phyloP scores from a whole-genome alignment of 768 basidiomycete genomes.

The Trametes coccinea region DNA sequence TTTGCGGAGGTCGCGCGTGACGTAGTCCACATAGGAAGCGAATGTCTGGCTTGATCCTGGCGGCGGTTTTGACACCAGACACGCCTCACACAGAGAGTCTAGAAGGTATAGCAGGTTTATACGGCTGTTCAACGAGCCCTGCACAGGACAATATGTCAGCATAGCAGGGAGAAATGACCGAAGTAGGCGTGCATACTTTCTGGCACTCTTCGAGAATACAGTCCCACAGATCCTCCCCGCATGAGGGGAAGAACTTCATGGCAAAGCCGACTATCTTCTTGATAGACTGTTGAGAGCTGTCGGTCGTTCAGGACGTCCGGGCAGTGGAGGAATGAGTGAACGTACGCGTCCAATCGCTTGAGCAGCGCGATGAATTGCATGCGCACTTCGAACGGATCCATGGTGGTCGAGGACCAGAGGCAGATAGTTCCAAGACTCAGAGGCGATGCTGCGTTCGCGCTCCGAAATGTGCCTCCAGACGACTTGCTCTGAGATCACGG shows the following conservation, averaged over 20 bases:
- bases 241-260: constrained; percentile 78
- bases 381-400: constrained; percentile 73
- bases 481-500: no score
- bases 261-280: constrained; percentile 86
- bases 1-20: constrained; percentile 73
- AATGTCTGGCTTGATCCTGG: constrained; percentile 40
- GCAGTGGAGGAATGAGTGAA: constrained; percentile 17
- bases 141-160: not conserved
- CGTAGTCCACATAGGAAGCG: constrained; percentile 74
- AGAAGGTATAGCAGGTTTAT: constrained; percentile 93
- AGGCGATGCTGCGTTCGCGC: no score
- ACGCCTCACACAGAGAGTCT: constrained; percentile 83
- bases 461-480: no score
- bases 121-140: constrained; percentile 82
- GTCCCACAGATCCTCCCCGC: constrained; percentile 93
- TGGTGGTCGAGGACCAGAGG: not conserved
- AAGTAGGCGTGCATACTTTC: constrained; percentile 52
- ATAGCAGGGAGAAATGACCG: no score
- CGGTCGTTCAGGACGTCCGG: constrained; percentile 28
- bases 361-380: constrained; percentile 71
- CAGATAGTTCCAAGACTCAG: no score
- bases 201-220: constrained; percentile 89
- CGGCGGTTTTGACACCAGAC: constrained; percentile 64
- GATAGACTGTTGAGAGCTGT: constrained; percentile 82
- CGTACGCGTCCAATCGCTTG: constrained; percentile 66